Percentiles rank a stretch among this genome's conserved stretches.
Evolutionary conservation across 2,329 filamentous ascomycete genomes (phyloP).

Genomic region (Coniochaeta hoffmannii): DNA sequence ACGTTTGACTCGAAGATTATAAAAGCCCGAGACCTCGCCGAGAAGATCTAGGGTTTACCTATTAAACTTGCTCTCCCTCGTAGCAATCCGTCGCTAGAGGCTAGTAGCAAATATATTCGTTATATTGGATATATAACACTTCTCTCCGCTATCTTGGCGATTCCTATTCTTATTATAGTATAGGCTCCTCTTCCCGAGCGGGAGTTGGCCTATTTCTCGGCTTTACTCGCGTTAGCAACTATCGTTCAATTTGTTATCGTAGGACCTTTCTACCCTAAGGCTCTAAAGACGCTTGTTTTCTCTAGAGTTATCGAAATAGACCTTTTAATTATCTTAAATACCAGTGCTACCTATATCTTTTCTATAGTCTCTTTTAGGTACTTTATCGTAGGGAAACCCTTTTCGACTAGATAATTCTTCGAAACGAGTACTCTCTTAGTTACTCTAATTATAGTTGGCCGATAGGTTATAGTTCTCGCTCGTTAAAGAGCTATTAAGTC

Average conservation of each 20-base stretch:
- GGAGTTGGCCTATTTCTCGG: too few species aligned
- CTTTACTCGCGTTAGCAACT: constrained; percentile 52
- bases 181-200: not conserved
- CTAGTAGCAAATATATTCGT: constrained; percentile 45
- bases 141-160: not conserved
- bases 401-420: constrained; percentile 48
- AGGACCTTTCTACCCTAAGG: constrained; percentile 58
- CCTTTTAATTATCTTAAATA: constrained; percentile 58
- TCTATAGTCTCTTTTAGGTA: constrained; percentile 48
- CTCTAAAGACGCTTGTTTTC: constrained; percentile 52
- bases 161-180: not conserved
- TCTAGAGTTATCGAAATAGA: constrained; percentile 60
- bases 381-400: constrained; percentile 28
- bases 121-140: constrained; percentile 42
- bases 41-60: constrained; percentile 23
- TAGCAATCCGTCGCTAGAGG: constrained; percentile 35
- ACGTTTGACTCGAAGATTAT: constrained; percentile 35
- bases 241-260: constrained; percentile 57
- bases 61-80: constrained; percentile 37
- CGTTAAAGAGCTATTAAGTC: constrained; percentile 43
- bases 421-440: constrained; percentile 55
- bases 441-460: constrained; percentile 51
- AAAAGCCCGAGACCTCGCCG: constrained; percentile 37
- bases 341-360: constrained; percentile 58
- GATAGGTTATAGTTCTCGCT: constrained; percentile 41